A percentile compares a stretch with the other conserved stretches of the same genome.
Conservation (phyloP, 352 stramenopile species). For the Saprolegnia diclina region DNA sequence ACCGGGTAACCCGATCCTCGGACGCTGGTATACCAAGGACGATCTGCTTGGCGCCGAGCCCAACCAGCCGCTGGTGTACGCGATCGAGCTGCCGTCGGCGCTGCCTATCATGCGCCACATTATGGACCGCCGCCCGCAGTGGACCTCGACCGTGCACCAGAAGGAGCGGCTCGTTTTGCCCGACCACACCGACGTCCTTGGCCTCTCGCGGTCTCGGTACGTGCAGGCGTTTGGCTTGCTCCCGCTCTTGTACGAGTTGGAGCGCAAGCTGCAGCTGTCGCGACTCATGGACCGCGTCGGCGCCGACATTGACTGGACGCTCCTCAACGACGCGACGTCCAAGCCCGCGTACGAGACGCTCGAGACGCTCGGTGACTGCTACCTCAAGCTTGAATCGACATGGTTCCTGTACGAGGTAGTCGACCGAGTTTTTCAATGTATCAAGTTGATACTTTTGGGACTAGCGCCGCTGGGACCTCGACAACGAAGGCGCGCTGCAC, state of each 20-base stretch:
- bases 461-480: slow-evolving; percentile 52
- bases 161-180: slow-evolving; percentile 75
- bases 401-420: slow-evolving; percentile 72
- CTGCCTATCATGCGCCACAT: slow-evolving; percentile 77
- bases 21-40: slow-evolving; percentile 64
- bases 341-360: slow-evolving; percentile 78
- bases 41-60: slow-evolving; percentile 52
- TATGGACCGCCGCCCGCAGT: slow-evolving; percentile 65
- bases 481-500: slow-evolving; percentile 63
- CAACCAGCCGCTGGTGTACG: slow-evolving; percentile 58
- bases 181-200: slow-evolving; percentile 58
- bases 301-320: slow-evolving; percentile 61
- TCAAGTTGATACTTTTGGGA: too few relatives aligned
- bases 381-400: slow-evolving; percentile 78
- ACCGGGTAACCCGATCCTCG: slow-evolving; percentile 65
- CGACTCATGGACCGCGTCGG: slow-evolving; percentile 77
- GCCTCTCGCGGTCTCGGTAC: slow-evolving; percentile 59
- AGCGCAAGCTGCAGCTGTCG: slow-evolving; percentile 84
- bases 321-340: slow-evolving; percentile 76
- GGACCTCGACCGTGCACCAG: slow-evolving; percentile 51
- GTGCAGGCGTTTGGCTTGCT: slow-evolving; percentile 79
- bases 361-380: slow-evolving; percentile 81
- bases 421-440: background rate
- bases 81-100: slow-evolving; percentile 63
- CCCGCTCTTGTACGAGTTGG: slow-evolving; percentile 82